phyloP scores from a whole-genome alignment of 2,329 filamentous ascomycete species.

The Lachnellula cervina region DNA sequence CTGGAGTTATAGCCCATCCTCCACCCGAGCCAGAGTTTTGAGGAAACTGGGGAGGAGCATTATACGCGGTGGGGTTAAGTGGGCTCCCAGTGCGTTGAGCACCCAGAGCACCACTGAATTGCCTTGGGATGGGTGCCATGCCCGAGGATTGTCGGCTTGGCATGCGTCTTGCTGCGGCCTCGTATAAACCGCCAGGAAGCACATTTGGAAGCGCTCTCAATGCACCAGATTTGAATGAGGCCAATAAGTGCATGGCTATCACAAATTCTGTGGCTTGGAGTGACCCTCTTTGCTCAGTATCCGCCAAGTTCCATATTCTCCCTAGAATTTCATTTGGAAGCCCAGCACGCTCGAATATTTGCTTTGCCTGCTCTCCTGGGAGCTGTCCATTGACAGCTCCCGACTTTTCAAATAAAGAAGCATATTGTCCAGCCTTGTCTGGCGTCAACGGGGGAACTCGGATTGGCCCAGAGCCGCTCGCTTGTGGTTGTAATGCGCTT shows the following conservation, averaged over 20 bases:
- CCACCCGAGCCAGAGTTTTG: conserved; percentile 39
- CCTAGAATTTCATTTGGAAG: conserved; percentile 86
- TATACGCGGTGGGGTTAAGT: conserved; percentile 46
- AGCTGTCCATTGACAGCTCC: conserved; percentile 71
- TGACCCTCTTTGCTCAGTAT: conserved; percentile 86
- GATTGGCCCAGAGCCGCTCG: conserved; percentile 62
- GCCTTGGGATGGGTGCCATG: conserved; percentile 70
- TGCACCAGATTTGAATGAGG: conserved; percentile 79
- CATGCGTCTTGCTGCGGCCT: conserved; percentile 74
- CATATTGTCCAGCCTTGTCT: conserved; percentile 87
- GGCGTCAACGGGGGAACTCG: conserved; percentile 84
- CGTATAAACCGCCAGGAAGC: conserved; percentile 80
- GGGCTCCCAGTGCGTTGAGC: conserved; percentile 56
- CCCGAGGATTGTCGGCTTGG: conserved; percentile 37
- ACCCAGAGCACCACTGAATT: conserved; percentile 64
- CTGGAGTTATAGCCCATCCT: conserved; percentile 78
- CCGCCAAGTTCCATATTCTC: conserved; percentile 93
- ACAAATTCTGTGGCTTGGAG: conserved; percentile 89
- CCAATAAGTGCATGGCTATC: conserved; percentile 95
- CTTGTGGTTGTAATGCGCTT: conserved; percentile 47
- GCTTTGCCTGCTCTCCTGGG: conserved; percentile 79
- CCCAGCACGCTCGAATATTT: conserved; percentile 90
- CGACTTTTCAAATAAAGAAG: conserved; percentile 85
- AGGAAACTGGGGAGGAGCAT: conserved; percentile 34
- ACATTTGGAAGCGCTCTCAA: conserved; percentile 74